Evolutionary conservation across 169 alveolate genomes (phyloP).

Genomic region (Plasmodium relictum): DNA sequence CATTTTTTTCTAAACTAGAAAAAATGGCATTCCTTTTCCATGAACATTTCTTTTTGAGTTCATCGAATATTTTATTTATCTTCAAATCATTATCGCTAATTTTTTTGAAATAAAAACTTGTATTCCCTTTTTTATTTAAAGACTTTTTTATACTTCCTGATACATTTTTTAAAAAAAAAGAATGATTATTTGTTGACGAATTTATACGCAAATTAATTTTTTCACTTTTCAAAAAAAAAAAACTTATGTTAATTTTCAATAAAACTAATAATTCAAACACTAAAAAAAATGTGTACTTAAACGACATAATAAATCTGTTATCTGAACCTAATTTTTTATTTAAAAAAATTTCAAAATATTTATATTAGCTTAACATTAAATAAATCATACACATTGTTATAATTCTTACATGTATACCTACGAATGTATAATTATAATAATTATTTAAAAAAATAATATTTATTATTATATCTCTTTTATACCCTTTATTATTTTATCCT

Average conservation of each 20-base stretch:
- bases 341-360: no score
- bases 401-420: no score
- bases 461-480: no score
- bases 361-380: no score
- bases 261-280: constrained; percentile 21
- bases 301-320: constrained; percentile 54
- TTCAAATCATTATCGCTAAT: neutral
- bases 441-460: no score
- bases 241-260: neutral
- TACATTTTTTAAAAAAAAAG: constrained; percentile 30
- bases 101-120: neutral
- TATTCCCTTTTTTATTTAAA: neutral
- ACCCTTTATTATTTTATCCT: no score
- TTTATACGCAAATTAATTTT: neutral
- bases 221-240: constrained; percentile 48
- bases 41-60: neutral
- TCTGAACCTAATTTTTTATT: no score
- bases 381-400: no score
- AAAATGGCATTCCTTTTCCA: no score
- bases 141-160: constrained; percentile 1
- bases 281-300: constrained; percentile 27
- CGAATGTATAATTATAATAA: no score
- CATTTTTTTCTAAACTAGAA: neutral
- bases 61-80: neutral
- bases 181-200: constrained; percentile 9